These are phyloP conservation scores for Penicillium atrosanguineum DNA, from an alignment of 495 filamentous ascomycete genomes.

Conservation along the genomic window DNA sequence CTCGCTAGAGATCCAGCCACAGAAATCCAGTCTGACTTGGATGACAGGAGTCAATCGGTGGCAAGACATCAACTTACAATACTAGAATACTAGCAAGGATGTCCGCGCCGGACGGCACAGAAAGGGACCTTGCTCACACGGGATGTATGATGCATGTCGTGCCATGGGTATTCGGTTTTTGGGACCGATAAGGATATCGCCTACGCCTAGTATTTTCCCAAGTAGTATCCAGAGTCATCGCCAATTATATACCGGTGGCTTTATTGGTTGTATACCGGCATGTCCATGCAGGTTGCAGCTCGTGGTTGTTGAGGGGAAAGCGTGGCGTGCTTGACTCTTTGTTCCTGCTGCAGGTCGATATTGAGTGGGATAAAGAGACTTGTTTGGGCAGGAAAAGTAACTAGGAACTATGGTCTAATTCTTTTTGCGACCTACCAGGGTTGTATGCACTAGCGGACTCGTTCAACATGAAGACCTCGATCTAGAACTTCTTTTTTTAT, in stretches of 20 bases:
- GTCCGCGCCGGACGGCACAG: conserved; percentile 16
- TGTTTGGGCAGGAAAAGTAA: conserved; percentile 9
- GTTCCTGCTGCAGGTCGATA: conserved; percentile 9
- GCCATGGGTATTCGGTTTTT: neutral
- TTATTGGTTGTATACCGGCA: conserved; percentile 10
- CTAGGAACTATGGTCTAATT: conserved; percentile 2
- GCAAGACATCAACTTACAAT: conserved; percentile 5
- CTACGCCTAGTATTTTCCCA: neutral
- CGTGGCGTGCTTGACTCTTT: conserved; percentile 11
- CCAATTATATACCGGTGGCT: conserved; percentile 14
- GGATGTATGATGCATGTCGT: conserved; percentile 4
- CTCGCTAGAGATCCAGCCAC: neutral
- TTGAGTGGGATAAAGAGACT: conserved; percentile 1
- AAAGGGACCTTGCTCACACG: conserved; percentile 2
- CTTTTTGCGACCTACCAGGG: neutral
- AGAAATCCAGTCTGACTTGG: neutral
- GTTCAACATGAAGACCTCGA: conserved; percentile 13
- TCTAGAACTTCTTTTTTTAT: conserved; percentile 31
- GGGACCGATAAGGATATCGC: conserved; percentile 13
- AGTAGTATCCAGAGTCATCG: neutral
- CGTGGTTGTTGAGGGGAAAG: conserved; percentile 4
- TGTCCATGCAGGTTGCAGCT: conserved; percentile 14
- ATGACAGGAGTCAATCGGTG: conserved; percentile 1
- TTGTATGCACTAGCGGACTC: conserved; percentile 8
- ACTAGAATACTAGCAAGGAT: conserved; percentile 11